Percentiles rank a stretch among this genome's conserved stretches.
These are phyloP conservation scores for Exutisphaerella laricina DNA, from an alignment of 2,329 filamentous ascomycete species.

Conservation along the genomic window DNA sequence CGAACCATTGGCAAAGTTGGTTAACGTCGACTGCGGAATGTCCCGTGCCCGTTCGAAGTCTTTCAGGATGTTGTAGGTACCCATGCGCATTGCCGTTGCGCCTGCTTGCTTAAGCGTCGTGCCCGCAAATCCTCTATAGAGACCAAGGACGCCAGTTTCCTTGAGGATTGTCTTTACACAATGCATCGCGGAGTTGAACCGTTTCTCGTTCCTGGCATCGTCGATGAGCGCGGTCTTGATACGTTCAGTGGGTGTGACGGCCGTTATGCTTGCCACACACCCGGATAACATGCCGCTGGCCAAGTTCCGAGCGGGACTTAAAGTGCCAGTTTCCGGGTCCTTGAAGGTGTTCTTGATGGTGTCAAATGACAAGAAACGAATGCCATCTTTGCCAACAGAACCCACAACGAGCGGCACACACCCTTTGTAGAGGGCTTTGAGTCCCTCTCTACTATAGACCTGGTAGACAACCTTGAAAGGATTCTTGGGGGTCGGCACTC, in stretches of 20 bases:
- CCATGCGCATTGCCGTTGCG: conserved; percentile 58
- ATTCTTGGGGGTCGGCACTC: conserved; percentile 47
- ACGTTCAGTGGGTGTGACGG: conserved; percentile 62
- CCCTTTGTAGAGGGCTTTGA: conserved; percentile 57
- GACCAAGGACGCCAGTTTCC: conserved; percentile 49
- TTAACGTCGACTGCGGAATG: conserved; percentile 46
- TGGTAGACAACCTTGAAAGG: conserved; percentile 53
- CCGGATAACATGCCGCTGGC: conserved; percentile 60
- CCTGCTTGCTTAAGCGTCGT: conserved; percentile 59
- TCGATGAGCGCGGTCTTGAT: conserved; percentile 65
- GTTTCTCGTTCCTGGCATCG: conserved; percentile 48
- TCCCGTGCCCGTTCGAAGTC: conserved; percentile 49
- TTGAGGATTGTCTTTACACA: conserved; percentile 46
- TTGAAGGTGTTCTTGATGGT: conserved; percentile 56
- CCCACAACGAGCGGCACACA: conserved; percentile 57
- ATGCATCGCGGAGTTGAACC: conserved; percentile 49
- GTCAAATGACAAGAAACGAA: conserved; percentile 62
- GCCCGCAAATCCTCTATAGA: conserved; percentile 56
- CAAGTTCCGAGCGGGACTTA: conserved; percentile 54
- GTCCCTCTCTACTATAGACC: conserved; percentile 52
- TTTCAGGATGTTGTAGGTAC: conserved; percentile 58
- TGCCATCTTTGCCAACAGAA: conserved; percentile 58
- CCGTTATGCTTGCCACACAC: conserved; percentile 56
- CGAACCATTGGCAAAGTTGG: conserved; percentile 59
- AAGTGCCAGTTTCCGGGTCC: conserved; percentile 49